Percentiles rank a stretch among this genome's conserved stretches.
Evolutionary conservation across 1,139 yeast genomes (phyloP).

Genomic region (Magnusiomyces fungicola): DNA sequence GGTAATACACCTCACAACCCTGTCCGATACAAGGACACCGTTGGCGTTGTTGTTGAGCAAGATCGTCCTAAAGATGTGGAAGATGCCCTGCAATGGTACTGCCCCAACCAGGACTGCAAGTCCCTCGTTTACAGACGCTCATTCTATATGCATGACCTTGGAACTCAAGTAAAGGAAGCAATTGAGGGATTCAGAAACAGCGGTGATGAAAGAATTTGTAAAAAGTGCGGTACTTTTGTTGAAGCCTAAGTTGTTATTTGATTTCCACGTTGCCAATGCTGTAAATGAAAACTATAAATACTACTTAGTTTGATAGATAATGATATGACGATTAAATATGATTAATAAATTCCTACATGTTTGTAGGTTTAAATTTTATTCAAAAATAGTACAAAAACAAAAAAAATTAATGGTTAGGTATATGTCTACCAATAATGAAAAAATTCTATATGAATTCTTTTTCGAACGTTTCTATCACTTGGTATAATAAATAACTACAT

Average conservation of each 20-base stretch:
- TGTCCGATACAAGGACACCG: constrained; percentile 74
- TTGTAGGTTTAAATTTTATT: too few relatives aligned
- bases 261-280: too few relatives aligned
- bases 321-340: too few relatives aligned
- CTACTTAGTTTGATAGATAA: too few relatives aligned
- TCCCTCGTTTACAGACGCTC: constrained; percentile 59
- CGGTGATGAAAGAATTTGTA: constrained; percentile 60
- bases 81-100: constrained; percentile 83
- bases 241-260: not conserved
- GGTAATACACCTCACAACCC: constrained; percentile 83
- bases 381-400: not conserved
- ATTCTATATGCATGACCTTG: constrained; percentile 74
- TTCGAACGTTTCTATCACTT: not conserved
- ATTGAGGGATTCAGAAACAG: constrained; percentile 64
- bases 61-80: constrained; percentile 67
- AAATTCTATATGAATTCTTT: too few relatives aligned
- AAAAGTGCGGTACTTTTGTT: constrained; percentile 54
- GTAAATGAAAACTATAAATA: too few relatives aligned
- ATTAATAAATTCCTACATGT: too few relatives aligned
- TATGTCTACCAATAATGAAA: too few relatives aligned
- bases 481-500: not conserved
- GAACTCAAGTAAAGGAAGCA: constrained; percentile 84
- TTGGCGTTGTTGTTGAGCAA: constrained; percentile 92
- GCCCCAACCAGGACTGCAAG: constrained; percentile 49
- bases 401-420: too few relatives aligned